Evolutionary conservation across 495 filamentous ascomycete genomes (phyloP).

Genomic region (Neurospora pannonica): DNA sequence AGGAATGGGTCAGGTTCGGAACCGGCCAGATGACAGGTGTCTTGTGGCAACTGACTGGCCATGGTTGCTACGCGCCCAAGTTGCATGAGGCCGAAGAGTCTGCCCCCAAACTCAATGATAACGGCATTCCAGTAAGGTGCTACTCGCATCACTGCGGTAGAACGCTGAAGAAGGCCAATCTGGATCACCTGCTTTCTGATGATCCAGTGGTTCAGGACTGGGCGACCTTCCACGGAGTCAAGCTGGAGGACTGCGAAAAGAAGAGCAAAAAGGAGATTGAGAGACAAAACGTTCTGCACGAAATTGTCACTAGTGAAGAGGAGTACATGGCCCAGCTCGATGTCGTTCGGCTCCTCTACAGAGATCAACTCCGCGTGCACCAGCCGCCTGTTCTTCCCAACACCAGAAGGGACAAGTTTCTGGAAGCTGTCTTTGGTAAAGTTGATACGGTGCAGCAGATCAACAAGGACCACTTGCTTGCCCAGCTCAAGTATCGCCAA

Average conservation of each 20-base stretch:
- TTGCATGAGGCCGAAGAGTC: slow-evolving; percentile 62
- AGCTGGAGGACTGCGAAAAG: slow-evolving; percentile 59
- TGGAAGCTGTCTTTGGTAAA: slow-evolving; percentile 80
- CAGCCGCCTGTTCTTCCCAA: slow-evolving; percentile 75
- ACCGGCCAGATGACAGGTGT: slow-evolving; percentile 70
- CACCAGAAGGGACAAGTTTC: slow-evolving; percentile 64
- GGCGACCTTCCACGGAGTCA: slow-evolving; percentile 82
- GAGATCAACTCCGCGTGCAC: slow-evolving; percentile 64
- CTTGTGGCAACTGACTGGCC: slow-evolving; percentile 85
- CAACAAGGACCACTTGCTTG: slow-evolving; percentile 88
- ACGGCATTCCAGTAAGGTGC: slow-evolving; percentile 60
- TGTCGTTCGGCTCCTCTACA: slow-evolving; percentile 73
- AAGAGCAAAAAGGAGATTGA: slow-evolving; percentile 80
- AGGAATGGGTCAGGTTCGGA: slow-evolving; percentile 96
- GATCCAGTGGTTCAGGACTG: slow-evolving; percentile 68
- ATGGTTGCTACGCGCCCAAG: slow-evolving; percentile 79
- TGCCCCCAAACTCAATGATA: slow-evolving; percentile 22
- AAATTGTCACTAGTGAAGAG: slow-evolving; percentile 92
- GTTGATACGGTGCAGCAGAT: slow-evolving; percentile 81
- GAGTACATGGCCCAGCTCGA: slow-evolving; percentile 79
- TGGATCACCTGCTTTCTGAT: slow-evolving; percentile 58
- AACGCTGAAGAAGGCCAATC: slow-evolving; percentile 87
- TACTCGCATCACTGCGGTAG: slow-evolving; percentile 92
- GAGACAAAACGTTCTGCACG: slow-evolving; percentile 88
- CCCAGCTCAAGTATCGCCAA: slow-evolving; percentile 94